Evolutionary conservation across 495 filamentous ascomycete species (phyloP).

Genomic region (Trichoderma virens): DNA sequence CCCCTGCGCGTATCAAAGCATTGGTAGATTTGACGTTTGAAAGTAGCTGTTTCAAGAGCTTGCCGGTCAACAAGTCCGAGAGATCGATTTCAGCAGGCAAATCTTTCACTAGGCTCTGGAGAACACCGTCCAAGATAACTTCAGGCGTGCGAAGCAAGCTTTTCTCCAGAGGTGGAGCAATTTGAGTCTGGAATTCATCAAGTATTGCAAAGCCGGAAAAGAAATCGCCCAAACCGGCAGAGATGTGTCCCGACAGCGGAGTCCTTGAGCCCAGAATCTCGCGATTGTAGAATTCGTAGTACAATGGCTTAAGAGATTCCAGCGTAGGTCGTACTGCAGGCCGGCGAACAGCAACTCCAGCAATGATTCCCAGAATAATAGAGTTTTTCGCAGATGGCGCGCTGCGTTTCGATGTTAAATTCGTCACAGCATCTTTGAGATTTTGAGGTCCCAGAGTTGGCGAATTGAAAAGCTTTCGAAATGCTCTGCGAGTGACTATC

Average conservation of each 20-base stretch:
- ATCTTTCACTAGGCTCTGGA: conserved; percentile 59
- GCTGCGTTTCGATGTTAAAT: conserved; percentile 57
- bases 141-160: conserved; percentile 83
- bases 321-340: conserved; percentile 49
- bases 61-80: conserved; percentile 57
- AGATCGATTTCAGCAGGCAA: conserved; percentile 67
- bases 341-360: conserved; percentile 73
- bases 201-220: conserved; percentile 65
- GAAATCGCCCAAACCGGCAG: conserved; percentile 70
- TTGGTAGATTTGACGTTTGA: conserved; percentile 88
- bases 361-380: conserved; percentile 72
- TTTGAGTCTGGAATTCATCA: conserved; percentile 65
- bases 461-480: conserved; percentile 59
- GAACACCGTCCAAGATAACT: conserved; percentile 69
- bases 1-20: conserved; percentile 62
- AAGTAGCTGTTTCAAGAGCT: conserved; percentile 75
- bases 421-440: conserved; percentile 54
- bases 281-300: conserved; percentile 72
- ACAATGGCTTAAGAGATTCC: conserved; percentile 55
- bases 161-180: conserved; percentile 80
- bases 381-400: conserved; percentile 59
- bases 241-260: conserved; percentile 61
- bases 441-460: conserved; percentile 47
- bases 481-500: conserved; percentile 61
- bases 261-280: conserved; percentile 78